A percentile compares a stretch with the other conserved stretches of the same genome.
Evolutionary conservation across 2,329 filamentous ascomycete species (phyloP).

Genomic region (Penicillium sp.): DNA sequence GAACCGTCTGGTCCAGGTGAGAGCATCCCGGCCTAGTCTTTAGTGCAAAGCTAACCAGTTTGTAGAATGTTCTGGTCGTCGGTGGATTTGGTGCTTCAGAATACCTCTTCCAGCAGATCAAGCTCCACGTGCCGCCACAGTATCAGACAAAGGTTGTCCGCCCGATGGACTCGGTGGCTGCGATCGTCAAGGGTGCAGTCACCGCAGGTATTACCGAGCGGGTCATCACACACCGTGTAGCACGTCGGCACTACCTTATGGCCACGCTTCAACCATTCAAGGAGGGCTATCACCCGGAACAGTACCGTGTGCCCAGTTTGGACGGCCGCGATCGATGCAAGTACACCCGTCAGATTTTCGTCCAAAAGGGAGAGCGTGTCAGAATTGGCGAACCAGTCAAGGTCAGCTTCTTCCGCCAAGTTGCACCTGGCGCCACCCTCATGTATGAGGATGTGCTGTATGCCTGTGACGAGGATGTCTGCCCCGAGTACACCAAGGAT

Average conservation of each 20-base stretch:
- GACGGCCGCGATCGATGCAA: conserved; percentile 98
- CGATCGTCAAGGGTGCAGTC: conserved; percentile 97
- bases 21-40: conserved; percentile 14
- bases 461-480: conserved; percentile 96
- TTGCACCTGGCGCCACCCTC: conserved; percentile 91
- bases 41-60: conserved; percentile 18
- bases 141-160: conserved; percentile 98
- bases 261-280: conserved; percentile 98
- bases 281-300: conserved; percentile 96
- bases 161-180: conserved; percentile 97
- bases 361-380: conserved; percentile 96
- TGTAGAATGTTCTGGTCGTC: conserved; percentile 85
- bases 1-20: conserved; percentile 79
- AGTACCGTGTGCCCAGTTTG: conserved; percentile 92
- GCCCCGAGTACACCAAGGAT: conserved; percentile 98
- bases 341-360: conserved; percentile 96
- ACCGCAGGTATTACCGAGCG: conserved; percentile 97
- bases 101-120: conserved; percentile 99
- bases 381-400: conserved; percentile 99
- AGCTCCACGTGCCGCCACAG: conserved; percentile 94
- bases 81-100: conserved; percentile 98
- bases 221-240: conserved; percentile 94
- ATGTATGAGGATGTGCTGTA: conserved; percentile 99
- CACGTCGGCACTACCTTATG: conserved; percentile 98
- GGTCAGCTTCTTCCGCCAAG: conserved; percentile 97